Evolutionary conservation across 305 asterid species (phyloP).

Genomic region (Petunia hybrid): DNA sequence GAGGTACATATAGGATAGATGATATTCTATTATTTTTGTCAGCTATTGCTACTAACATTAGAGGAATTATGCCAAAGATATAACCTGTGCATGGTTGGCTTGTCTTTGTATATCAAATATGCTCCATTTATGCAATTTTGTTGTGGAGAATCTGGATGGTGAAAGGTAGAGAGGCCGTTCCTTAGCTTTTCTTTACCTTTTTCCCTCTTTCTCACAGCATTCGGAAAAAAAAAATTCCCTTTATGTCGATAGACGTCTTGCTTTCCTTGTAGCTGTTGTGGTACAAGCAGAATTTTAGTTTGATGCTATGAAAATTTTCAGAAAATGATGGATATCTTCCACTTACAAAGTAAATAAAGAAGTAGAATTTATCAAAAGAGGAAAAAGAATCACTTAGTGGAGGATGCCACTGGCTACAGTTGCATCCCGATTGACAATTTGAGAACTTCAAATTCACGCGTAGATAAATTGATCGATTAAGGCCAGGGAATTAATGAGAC

Average conservation of each 20-base stretch:
- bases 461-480: not conserved
- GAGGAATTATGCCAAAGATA: not conserved
- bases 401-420: not conserved
- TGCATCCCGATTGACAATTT: not conserved
- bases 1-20: not conserved
- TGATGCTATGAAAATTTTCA: conserved; percentile 23
- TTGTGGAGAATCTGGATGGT: conserved; percentile 18
- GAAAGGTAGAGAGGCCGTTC: not conserved
- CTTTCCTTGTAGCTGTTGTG: not conserved
- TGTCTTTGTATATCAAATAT: not conserved
- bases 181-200: not conserved
- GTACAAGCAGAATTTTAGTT: conserved; percentile 4
- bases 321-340: conserved; percentile 27
- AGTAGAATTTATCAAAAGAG: not conserved
- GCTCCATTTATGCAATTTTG: not conserved
- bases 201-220: not conserved
- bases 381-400: not conserved
- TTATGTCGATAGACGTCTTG: not conserved
- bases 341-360: not conserved
- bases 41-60: not conserved
- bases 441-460: not conserved
- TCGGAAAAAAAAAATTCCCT: not conserved
- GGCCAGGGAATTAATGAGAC: not conserved
- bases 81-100: not conserved
- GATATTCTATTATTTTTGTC: not conserved